These are phyloP conservation scores for Uronychia setigera DNA, from an alignment of 73 alveolate genomes.

Conservation along the genomic window DNA sequence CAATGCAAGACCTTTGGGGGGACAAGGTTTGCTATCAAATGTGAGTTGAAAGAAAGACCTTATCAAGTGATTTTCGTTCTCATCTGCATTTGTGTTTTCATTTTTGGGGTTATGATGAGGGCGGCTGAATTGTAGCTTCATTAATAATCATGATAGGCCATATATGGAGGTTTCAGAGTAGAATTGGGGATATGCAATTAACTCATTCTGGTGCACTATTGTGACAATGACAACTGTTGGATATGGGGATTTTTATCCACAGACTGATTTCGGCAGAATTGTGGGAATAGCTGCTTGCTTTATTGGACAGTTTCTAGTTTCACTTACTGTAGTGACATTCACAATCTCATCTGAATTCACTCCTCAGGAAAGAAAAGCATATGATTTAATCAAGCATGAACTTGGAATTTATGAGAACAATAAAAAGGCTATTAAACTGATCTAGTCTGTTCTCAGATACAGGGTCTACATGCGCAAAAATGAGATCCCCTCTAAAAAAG, in stretches of 20 bases:
- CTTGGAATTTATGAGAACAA: constrained; percentile 33
- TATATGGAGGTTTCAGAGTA: constrained; percentile 24
- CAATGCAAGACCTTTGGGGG: constrained; percentile 83
- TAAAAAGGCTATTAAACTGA: constrained; percentile 45
- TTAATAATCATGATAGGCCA: constrained; percentile 25
- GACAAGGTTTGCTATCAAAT: constrained; percentile 78
- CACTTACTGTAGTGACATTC: constrained; percentile 77
- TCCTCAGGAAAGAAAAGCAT: constrained; percentile 67
- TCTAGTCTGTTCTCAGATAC: constrained; percentile 18
- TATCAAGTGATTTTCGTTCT: constrained; percentile 56
- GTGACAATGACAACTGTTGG: constrained; percentile 93
- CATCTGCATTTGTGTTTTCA: constrained; percentile 61
- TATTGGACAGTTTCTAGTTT: constrained; percentile 76
- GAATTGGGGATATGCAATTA: constrained; percentile 51
- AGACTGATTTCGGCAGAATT: constrained; percentile 77
- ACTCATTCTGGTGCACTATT: constrained; percentile 81
- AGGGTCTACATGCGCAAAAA: constrained; percentile 40
- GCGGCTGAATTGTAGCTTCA: constrained; percentile 49
- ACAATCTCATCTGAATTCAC: constrained; percentile 66
- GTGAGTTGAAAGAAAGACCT: constrained; percentile 88
- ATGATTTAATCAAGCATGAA: constrained; percentile 57
- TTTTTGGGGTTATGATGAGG: constrained; percentile 59
- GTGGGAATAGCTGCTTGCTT: constrained; percentile 66
- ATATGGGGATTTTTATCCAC: constrained; percentile 89
- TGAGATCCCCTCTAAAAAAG: constrained; percentile 29